Evolutionary conservation across 345 rosid genomes (phyloP).

Genomic region (Pugionium cornutum): DNA sequence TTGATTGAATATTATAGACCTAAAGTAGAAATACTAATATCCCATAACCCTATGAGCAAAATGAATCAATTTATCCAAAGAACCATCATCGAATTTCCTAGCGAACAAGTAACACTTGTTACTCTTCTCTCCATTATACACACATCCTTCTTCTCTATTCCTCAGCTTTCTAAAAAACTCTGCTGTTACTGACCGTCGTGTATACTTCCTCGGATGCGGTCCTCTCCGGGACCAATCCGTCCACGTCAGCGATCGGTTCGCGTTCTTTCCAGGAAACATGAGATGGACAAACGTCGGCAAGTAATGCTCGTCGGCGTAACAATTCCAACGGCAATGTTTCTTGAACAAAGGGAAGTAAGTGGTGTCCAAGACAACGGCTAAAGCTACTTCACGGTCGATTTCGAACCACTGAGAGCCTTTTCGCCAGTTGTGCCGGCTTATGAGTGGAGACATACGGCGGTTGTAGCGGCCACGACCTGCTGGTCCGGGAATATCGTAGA

Average conservation of each 20-base stretch:
- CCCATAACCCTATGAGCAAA: constrained; percentile 56
- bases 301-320: constrained; percentile 82
- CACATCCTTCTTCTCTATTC: constrained; percentile 44
- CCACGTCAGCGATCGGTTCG: constrained; percentile 67
- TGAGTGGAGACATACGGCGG: constrained; percentile 48
- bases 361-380: constrained; percentile 57
- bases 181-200: constrained; percentile 43
- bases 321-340: constrained; percentile 45
- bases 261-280: constrained; percentile 49
- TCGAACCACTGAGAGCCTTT: constrained; percentile 60
- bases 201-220: constrained; percentile 66
- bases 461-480: constrained; percentile 75
- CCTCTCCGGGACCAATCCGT: constrained; percentile 84
- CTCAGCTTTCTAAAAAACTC: constrained; percentile 60
- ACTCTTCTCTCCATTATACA: constrained; percentile 53
- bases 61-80: constrained; percentile 52
- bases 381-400: constrained; percentile 63
- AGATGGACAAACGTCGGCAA: constrained; percentile 60
- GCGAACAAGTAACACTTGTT: constrained; percentile 73
- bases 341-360: constrained; percentile 50
- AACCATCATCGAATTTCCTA: constrained; percentile 62
- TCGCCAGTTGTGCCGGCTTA: constrained; percentile 57
- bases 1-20: not conserved
- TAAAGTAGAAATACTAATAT: constrained; percentile 27
- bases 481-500: constrained; percentile 55